These are phyloP conservation scores for Cichorium intybus DNA, from an alignment of 140 eudicot genomes.

Conservation along the genomic window DNA sequence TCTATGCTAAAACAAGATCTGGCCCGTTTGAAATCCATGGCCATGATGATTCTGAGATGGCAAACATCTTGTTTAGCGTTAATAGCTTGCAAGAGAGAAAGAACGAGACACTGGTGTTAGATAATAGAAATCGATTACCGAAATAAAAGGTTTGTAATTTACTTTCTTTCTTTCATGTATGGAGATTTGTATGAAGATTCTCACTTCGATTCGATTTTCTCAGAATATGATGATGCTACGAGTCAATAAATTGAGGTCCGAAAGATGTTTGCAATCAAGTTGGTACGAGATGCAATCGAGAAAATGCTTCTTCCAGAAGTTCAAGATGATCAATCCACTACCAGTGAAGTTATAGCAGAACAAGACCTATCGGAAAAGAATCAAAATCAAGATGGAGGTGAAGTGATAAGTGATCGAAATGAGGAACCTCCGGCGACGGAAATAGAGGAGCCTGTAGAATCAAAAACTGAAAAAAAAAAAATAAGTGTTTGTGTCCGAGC, in stretches of 20 bases:
- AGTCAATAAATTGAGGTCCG: constrained; percentile 57
- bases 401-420: constrained; percentile 18
- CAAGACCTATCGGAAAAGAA: constrained; percentile 38
- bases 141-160: constrained; percentile 18
- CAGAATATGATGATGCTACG: constrained; percentile 32
- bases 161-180: neutral
- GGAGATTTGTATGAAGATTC: neutral
- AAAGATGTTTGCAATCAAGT: constrained; percentile 70
- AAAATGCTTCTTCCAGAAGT: constrained; percentile 82
- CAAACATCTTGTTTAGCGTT: constrained; percentile 41
- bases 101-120: neutral
- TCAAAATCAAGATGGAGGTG: constrained; percentile 16
- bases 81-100: constrained; percentile 26
- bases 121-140: neutral
- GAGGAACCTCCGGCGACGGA: constrained; percentile 9
- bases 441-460: neutral
- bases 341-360: constrained; percentile 52
- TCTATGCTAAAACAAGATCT: constrained; percentile 30
- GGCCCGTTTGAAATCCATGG: constrained; percentile 17
- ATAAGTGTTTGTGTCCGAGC: too few relatives aligned
- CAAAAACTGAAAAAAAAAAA: constrained; percentile 42
- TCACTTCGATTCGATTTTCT: neutral
- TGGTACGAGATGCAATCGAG: constrained; percentile 88
- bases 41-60: constrained; percentile 30
- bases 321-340: constrained; percentile 61